phyloP scores from a whole-genome alignment of 352 stramenopile genomes.

The Phytophthora boehmeriae region DNA sequence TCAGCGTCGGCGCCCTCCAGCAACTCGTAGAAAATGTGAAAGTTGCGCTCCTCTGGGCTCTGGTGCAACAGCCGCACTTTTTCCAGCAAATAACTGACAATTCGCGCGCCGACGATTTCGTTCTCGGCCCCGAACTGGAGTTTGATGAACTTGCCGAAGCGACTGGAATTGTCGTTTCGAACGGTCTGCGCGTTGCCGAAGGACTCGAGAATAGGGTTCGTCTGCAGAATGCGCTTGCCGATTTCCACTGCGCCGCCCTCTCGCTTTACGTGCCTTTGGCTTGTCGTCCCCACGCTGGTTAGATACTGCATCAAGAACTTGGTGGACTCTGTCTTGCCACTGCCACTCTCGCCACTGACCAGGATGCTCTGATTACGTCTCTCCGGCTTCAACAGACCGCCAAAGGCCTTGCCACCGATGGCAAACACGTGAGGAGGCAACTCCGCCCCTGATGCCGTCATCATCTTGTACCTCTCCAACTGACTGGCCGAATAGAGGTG shows the following conservation, averaged over 20 bases:
- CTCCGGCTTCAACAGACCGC: slow-evolving; percentile 59
- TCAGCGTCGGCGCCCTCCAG: slow-evolving; percentile 78
- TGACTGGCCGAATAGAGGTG: slow-evolving; percentile 59
- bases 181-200: slow-evolving; percentile 98
- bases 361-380: slow-evolving; percentile 92
- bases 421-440: slow-evolving; percentile 90
- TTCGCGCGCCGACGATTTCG: slow-evolving; percentile 91
- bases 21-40: slow-evolving; percentile 97
- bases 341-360: slow-evolving; percentile 92
- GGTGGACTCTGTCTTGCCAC: slow-evolving; percentile 96
- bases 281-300: slow-evolving; percentile 82
- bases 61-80: slow-evolving; percentile 96
- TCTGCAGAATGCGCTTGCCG: slow-evolving; percentile 92
- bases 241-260: slow-evolving; percentile 70
- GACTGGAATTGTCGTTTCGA: slow-evolving; percentile 96
- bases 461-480: slow-evolving; percentile 72
- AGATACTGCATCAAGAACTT: slow-evolving; percentile 98
- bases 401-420: slow-evolving; percentile 89
- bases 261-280: slow-evolving; percentile 6
- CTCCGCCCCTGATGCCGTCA: slow-evolving; percentile 33
- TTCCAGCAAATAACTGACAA: slow-evolving; percentile 97
- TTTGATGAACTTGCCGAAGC: slow-evolving; percentile 97
- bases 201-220: slow-evolving; percentile 97
- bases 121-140: slow-evolving; percentile 88
- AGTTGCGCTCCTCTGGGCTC: slow-evolving; percentile 92